Evolutionary conservation across 352 stramenopile species (phyloP).

Genomic region (Aphanomyces invadans): DNA sequence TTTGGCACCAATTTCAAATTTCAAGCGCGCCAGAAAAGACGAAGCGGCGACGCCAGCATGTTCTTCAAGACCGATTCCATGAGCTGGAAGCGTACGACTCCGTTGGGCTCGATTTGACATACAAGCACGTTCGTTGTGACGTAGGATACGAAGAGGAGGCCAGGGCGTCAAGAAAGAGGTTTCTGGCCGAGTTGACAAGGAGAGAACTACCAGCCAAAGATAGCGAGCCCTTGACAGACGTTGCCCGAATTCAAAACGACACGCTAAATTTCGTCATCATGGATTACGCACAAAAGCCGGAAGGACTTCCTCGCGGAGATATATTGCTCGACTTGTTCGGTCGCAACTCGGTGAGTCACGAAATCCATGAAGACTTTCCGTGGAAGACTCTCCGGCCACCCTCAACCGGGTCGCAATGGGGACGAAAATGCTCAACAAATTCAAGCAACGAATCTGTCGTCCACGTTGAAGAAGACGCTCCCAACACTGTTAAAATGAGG

Average conservation of each 20-base stretch:
- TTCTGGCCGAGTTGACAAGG: slow-evolving; percentile 7
- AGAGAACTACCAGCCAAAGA: background rate
- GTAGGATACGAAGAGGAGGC: slow-evolving; percentile 24
- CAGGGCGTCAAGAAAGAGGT: background rate
- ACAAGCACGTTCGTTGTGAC: too few species aligned
- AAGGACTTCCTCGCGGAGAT: background rate
- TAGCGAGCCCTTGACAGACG: background rate
- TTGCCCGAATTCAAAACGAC: background rate
- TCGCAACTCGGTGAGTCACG: background rate
- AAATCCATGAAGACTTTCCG: background rate
- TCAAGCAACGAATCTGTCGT: too few species aligned
- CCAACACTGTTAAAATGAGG: too few species aligned
- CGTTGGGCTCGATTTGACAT: background rate
- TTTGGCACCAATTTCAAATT: background rate
- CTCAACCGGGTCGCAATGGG: too few species aligned
- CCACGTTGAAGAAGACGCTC: too few species aligned
- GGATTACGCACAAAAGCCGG: background rate
- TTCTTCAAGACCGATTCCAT: slow-evolving; percentile 8
- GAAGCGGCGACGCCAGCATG: background rate
- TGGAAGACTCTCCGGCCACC: background rate
- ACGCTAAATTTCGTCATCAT: background rate
- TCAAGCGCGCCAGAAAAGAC: background rate
- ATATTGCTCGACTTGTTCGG: background rate
- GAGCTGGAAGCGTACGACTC: background rate
- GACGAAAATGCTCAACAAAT: too few species aligned